Base-by-base conservation (phyloP, 140 eudicot species). In the Oenanthe javanica region DNA sequence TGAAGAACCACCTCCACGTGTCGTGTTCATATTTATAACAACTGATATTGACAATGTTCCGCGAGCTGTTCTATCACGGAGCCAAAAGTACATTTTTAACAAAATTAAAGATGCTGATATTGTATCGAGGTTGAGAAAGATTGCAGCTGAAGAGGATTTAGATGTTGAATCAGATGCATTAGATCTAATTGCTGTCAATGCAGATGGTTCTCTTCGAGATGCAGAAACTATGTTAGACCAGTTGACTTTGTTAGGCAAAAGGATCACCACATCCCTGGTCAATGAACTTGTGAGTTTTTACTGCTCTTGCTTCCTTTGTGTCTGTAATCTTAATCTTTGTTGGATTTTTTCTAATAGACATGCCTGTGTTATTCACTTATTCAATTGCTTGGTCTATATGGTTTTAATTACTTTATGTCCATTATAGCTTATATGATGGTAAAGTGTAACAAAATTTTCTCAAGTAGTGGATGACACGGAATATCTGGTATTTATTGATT, bases 201-300 rank as follows among this genome's bases (percentile, higher is more conserved):
- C 95, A 18, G 99, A 92, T 84, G 99, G 99, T 74, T 95, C 99
- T n/a, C 87, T 92, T 55, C 90, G 97, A 73, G 97, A 95, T 88
- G 99, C 99, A 12, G 97, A 95, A 86, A 95, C 97, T 49, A 95
- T 92, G 97, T 66, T 95, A 84, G 99, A 95, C 81, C 99, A 95
- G 88, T 88, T 95, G 87, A 89, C 93, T 86, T 91, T 95, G 79
- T 85, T 95, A 79, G 99, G 97, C 52, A 92, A 89, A 78, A 84
- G 88, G 79, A 90, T 95, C 80, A 89, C 97, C 50, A 61, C 91
- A 36, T 86, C 94, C 85, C 85, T 95, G 59, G 99, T 95, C 72
- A 92, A 95, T 82, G 99, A 95, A 79, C 97, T 95, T 55, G 97
- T 95, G 82, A 95, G 98, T 92, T 81, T 75, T 40, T 70, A 72